Conservation (phyloP, 2,329 filamentous ascomycete species). For the Paecilomyces variotii region DNA sequence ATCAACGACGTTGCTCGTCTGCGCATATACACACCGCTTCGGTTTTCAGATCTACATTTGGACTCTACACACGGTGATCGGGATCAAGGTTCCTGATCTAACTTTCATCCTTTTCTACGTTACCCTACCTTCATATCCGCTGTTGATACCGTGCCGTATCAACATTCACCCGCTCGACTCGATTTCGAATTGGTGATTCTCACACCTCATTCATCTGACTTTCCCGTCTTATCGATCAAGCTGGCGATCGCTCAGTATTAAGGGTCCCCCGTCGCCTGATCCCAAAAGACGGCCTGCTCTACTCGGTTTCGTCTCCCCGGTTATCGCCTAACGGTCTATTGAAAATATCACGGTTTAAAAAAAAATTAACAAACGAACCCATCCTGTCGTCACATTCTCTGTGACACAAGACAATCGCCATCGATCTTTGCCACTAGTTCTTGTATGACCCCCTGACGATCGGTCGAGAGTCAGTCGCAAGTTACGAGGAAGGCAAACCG, state of each 20-base stretch:
- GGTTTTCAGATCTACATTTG: constrained; percentile 13
- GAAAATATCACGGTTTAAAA: constrained; percentile 14
- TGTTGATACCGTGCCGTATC: constrained; percentile 3
- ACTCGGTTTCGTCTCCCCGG: constrained; percentile 22
- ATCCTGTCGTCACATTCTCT: constrained; percentile 8
- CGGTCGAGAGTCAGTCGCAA: constrained; percentile 1
- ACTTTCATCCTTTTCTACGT: constrained; percentile 4
- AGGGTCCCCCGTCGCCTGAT: constrained; percentile 26
- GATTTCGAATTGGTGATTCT: neutral
- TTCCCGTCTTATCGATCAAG: constrained; percentile 8
- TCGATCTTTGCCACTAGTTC: constrained; percentile 1
- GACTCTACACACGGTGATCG: constrained; percentile 19
- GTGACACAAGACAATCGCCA: neutral
- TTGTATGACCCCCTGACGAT: constrained; percentile 6
- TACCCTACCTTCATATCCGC: constrained; percentile 1
- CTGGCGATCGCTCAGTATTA: constrained; percentile 17
- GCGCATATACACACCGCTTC: constrained; percentile 5
- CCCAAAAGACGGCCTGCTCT: constrained; percentile 22
- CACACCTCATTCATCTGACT: neutral
- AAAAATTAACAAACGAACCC: constrained; percentile 3
- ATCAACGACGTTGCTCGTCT: constrained; percentile 7
- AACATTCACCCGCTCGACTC: neutral
- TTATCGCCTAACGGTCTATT: constrained; percentile 25
- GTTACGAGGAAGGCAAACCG: constrained; percentile 16
- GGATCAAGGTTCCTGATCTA: constrained; percentile 6